Evolutionary conservation across 495 filamentous ascomycete species (phyloP), one percentile per base, ranked within the genome.

Genomic region (Usnea hakonensis): DNA sequence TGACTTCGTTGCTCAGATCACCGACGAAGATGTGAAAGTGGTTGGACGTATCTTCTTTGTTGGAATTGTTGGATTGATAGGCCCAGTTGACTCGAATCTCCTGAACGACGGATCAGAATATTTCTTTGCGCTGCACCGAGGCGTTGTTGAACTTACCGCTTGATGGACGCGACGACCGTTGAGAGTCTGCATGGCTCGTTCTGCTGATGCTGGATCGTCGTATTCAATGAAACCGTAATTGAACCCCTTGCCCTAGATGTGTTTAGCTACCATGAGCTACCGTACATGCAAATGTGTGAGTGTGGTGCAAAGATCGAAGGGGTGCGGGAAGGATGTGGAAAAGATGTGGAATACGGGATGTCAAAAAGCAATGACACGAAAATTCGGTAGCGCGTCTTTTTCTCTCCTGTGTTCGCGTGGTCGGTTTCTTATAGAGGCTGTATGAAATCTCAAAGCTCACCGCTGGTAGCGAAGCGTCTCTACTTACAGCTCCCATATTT

Each of bases 11-110:
- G 65, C 93, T 97, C 50, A 99, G 79, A 75, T 99, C 94, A 58
- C 94, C 94, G 55, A 99, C 94, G 64, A 99, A 99, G 70, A 99
- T 96, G 75, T 99, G 94, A 80, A 96, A 99, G 71, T 99, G 94
- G 75, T 91, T 90, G 43, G 94, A 96, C 1, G 94, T 99, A 68
- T 99, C 94, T 76, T 99, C 94, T 76, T 97, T 97, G 82, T 84
- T 95, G 17, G 83, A 80, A 67, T 80, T 94, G 79, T 95, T 99
- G 65, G 92, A 96, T 77, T 97, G 94, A 69, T 97, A 99, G 21
- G 94, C 94, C 94, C 94, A 99, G 79, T 99, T 99, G 67, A 99
- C 94, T 56, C 92, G 90, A 65, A 99, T 99, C 81, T 99, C 94
- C 93, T 98, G 73, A 48, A 66, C 30, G 53, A 57, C 46, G 57